Conservation (phyloP, 2,329 filamentous ascomycete species). For the Phoma sp. region DNA sequence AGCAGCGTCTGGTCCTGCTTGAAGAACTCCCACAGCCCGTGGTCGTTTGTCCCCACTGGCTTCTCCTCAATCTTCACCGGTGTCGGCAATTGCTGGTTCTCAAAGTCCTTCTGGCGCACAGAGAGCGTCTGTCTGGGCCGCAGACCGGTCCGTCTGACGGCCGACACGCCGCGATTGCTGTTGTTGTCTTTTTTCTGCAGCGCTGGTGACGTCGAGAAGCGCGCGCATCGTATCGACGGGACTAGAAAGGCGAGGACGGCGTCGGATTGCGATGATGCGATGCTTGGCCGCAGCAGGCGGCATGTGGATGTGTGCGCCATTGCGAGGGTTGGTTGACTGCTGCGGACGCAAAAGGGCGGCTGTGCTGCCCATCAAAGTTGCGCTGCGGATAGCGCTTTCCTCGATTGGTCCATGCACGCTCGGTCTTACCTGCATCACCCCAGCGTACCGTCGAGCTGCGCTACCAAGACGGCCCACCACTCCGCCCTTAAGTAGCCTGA, state of each 20-base stretch:
- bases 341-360: conserved; percentile 23
- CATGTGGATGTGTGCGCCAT: conserved; percentile 40
- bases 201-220: conserved; percentile 58
- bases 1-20: conserved; percentile 67
- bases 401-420: conserved; percentile 2
- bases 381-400: conserved; percentile 10
- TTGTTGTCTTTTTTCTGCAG: conserved; percentile 74
- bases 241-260: conserved; percentile 35
- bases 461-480: conserved; percentile 1
- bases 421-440: conserved; percentile 5
- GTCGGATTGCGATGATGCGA: conserved; percentile 25
- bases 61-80: conserved; percentile 69
- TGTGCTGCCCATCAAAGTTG: conserved; percentile 28
- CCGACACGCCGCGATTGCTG: conserved; percentile 79
- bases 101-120: conserved; percentile 67
- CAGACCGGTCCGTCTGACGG: conserved; percentile 74
- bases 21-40: conserved; percentile 95
- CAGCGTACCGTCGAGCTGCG: not conserved
- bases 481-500: conserved; percentile 24
- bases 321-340: conserved; percentile 25
- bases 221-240: conserved; percentile 33
- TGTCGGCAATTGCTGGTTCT: conserved; percentile 63
- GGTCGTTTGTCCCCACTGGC: conserved; percentile 69
- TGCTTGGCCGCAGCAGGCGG: conserved; percentile 34
- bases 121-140: conserved; percentile 72